Evolutionary conservation across 176 grass and related monocot genomes (phyloP), one percentile per base, ranked within the genome.

Genomic region (Aechmea fasciata): DNA sequence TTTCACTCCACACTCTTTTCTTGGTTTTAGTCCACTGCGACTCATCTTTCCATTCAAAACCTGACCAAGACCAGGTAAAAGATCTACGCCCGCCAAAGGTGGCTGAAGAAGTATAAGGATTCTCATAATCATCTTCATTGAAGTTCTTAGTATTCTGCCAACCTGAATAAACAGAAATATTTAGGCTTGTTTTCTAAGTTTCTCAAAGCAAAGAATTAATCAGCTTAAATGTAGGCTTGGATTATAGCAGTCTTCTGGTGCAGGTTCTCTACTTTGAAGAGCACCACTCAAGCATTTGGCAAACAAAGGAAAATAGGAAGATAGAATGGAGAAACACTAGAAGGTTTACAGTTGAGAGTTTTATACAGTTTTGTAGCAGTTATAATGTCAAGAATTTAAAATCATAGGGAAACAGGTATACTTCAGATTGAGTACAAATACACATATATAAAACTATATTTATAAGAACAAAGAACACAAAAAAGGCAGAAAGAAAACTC

Each of bases 11-110:
- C 67, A 91, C 67, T 29, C 64, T 80, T 23, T 49, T 67, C 71
- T 28, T 91, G 47, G 84, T 75, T 78, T 82, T 88, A 66, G 77
- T 81, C 18, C 65, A 74, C 0, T 78, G 84, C 67, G 88, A 70
- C 41, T 87, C 73, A 2, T 87, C 88, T 62, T 57, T 83, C 88
- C 88, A 88, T 33, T 59, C 54, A 59, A 59, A 59, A 17, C 14
- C 54, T 2, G 84, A 79, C 68, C 75, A 87, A 50, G 80, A 81
- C 88, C 88, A 87, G 11, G 83, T 91, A 73, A 91, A 91, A 62
- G 76, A 76, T 63, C 51, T 83, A 71, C 77, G 77, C 25, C 83
- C 88, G 9, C 84, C 88, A 53, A 72, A 72, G 57, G 14, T 72
- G 52, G 77, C 73, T 10, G 52, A 71, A 25, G 73, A 65, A 72